These are phyloP conservation scores for Lasiosphaeria miniovina DNA, from an alignment of 495 filamentous ascomycete genomes.

Conservation along the genomic window DNA sequence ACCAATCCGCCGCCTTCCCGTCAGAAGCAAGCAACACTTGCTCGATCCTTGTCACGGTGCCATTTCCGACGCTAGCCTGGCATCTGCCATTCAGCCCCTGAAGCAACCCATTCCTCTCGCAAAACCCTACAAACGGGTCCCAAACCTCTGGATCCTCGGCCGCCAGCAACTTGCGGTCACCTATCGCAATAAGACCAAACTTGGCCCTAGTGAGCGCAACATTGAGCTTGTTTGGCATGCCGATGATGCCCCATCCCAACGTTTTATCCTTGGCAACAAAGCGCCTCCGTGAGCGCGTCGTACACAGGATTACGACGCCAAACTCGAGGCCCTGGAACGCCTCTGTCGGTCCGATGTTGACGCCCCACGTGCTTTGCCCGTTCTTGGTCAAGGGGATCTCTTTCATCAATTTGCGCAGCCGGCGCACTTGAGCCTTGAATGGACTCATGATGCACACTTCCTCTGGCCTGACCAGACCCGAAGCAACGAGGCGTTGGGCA, in stretches of 20 bases:
- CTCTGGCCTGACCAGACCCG: constrained; percentile 31
- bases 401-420: constrained; percentile 32
- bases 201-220: constrained; percentile 57
- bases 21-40: no score
- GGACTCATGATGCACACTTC: constrained; percentile 56
- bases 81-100: no score
- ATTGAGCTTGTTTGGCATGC: constrained; percentile 46
- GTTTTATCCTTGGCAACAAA: constrained; percentile 46
- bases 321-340: constrained; percentile 57
- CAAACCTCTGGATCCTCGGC: constrained; percentile 35
- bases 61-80: no score
- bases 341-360: constrained; percentile 57
- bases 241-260: constrained; percentile 48
- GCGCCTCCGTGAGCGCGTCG: constrained; percentile 45
- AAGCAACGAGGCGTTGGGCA: constrained; percentile 36
- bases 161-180: constrained; percentile 43
- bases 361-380: constrained; percentile 29
- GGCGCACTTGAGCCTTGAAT: constrained; percentile 51
- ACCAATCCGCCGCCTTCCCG: no score
- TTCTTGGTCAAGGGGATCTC: constrained; percentile 12
- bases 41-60: no score
- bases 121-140: constrained; percentile 48
- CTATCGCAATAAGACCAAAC: constrained; percentile 51
- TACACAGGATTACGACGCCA: constrained; percentile 54
- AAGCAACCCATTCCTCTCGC: constrained; percentile 39